Percentiles rank a stretch among this genome's conserved stretches.
phyloP scores from a whole-genome alignment of 306 rosid genomes.

The Argentina anserina region DNA sequence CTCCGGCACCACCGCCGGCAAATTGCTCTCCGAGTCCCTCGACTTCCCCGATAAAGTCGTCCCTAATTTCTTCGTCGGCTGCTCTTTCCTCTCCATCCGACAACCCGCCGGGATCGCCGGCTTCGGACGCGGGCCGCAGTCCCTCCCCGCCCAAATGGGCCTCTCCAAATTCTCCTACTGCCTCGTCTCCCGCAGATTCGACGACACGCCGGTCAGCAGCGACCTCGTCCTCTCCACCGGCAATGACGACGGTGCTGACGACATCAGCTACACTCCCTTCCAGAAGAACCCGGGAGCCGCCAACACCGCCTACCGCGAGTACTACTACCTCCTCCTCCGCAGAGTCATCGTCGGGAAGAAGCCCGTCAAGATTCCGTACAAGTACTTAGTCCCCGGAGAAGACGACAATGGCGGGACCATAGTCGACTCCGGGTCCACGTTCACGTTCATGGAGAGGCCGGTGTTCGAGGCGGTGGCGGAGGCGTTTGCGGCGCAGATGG shows the following conservation, averaged over 20 bases:
- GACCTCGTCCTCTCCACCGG: slow-evolving; percentile 49
- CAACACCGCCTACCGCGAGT: slow-evolving; percentile 42
- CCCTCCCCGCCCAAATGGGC: slow-evolving; percentile 71
- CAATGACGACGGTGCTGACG: slow-evolving; percentile 18
- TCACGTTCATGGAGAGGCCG: slow-evolving; percentile 68
- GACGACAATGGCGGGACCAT: slow-evolving; percentile 77
- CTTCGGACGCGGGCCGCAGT: slow-evolving; percentile 73
- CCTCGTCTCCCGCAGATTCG: slow-evolving; percentile 58
- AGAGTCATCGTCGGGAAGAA: slow-evolving; percentile 52
- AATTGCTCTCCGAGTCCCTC: slow-evolving; percentile 56
- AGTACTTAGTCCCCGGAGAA: slow-evolving; percentile 36
- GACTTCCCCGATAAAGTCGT: slow-evolving; percentile 39
- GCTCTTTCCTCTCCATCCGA: slow-evolving; percentile 63
- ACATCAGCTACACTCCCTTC: slow-evolving; percentile 67
- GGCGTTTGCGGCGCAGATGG: slow-evolving; percentile 59
- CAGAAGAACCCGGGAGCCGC: slow-evolving; percentile 36
- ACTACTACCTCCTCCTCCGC: slow-evolving; percentile 58
- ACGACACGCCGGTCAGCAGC: slow-evolving; percentile 55
- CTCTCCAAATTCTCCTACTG: slow-evolving; percentile 78
- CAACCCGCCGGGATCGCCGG: slow-evolving; percentile 91
- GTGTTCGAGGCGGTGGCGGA: slow-evolving; percentile 44
- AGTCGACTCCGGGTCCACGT: slow-evolving; percentile 81
- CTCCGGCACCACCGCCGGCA: slow-evolving; percentile 62
- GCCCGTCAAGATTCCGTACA: slow-evolving; percentile 52
- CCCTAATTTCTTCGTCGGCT: slow-evolving; percentile 56